Conservation (phyloP, 805 yeast species). For the Yarrowia osloensis region DNA sequence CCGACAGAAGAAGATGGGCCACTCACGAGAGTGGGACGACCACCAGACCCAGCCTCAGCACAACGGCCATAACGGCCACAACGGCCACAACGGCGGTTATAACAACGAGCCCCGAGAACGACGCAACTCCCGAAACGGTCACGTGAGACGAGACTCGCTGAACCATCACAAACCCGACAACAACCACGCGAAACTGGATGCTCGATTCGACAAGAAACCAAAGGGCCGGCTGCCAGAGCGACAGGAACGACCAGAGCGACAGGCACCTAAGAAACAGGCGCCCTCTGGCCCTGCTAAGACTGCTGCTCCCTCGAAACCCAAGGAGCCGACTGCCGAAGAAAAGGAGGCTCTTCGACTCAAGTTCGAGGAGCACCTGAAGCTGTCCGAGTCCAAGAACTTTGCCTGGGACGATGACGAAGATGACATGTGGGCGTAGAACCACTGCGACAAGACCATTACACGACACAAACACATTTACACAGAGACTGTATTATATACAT, state of each 20-base stretch:
- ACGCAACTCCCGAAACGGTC: slow-evolving; percentile 17
- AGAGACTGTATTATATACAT: slow-evolving; percentile 19
- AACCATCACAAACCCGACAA: not conserved
- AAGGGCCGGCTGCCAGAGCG: slow-evolving; percentile 2
- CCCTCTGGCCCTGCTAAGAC: not conserved
- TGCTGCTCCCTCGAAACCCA: not conserved
- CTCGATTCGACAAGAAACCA: slow-evolving; percentile 1
- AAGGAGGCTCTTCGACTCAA: slow-evolving; percentile 9
- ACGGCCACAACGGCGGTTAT: not conserved
- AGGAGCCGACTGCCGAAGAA: slow-evolving; percentile 6
- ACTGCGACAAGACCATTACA: not conserved
- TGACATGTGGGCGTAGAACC: slow-evolving; percentile 10
- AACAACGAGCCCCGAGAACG: not conserved
- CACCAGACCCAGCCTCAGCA: not conserved
- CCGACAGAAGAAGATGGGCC: slow-evolving; percentile 16
- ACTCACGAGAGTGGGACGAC: slow-evolving; percentile 15
- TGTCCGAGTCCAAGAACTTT: slow-evolving; percentile 11
- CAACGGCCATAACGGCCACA: not conserved
- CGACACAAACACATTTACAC: not conserved
- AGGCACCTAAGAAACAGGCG: not conserved
- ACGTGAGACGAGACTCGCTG: slow-evolving; percentile 2
- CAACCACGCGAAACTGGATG: not conserved
- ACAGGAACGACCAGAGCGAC: not conserved
- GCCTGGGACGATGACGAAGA: slow-evolving; percentile 26
- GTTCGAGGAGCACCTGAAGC: slow-evolving; percentile 4